Evolutionary conservation across 2,329 filamentous ascomycete genomes (phyloP).

Genomic region (Clathrospora elynae): DNA sequence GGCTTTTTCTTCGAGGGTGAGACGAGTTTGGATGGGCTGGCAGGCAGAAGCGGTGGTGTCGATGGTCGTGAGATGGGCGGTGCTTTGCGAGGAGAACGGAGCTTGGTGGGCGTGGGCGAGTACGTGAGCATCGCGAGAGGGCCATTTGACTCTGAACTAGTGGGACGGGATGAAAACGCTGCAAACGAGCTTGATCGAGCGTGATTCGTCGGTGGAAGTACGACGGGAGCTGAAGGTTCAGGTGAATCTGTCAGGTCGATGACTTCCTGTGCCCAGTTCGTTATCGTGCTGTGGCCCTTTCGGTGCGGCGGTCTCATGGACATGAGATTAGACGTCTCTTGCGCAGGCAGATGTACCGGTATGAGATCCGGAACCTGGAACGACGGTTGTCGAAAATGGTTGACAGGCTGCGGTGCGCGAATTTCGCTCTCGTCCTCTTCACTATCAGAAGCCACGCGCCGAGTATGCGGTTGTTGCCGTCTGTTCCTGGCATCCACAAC

Average conservation of each 20-base stretch:
- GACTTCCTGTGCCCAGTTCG: slow-evolving; percentile 41
- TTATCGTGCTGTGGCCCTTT: slow-evolving; percentile 36
- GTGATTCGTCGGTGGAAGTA: slow-evolving; percentile 25
- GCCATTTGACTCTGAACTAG: slow-evolving; percentile 37
- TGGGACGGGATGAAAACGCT: slow-evolving; percentile 36
- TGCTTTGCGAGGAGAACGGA: slow-evolving; percentile 43
- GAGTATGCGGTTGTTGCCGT: slow-evolving; percentile 19
- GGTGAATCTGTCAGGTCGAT: slow-evolving; percentile 42
- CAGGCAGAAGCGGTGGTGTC: slow-evolving; percentile 39
- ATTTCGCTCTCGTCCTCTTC: slow-evolving; percentile 27
- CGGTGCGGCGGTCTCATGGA: slow-evolving; percentile 31
- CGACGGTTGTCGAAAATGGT: slow-evolving; percentile 1
- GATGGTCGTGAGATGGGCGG: slow-evolving; percentile 36
- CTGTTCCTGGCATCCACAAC: slow-evolving; percentile 27
- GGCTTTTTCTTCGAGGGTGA: slow-evolving; percentile 46
- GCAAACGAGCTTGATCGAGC: slow-evolving; percentile 32
- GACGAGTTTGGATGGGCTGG: slow-evolving; percentile 41
- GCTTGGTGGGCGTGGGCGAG: slow-evolving; percentile 43
- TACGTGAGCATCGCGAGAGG: slow-evolving; percentile 39
- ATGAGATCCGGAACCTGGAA: slow-evolving; percentile 15
- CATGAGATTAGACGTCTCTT: slow-evolving; percentile 18
- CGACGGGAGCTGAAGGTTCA: slow-evolving; percentile 26
- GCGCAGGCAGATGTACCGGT: background rate
- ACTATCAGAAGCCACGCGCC: slow-evolving; percentile 29
- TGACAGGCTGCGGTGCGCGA: slow-evolving; percentile 1